These are phyloP conservation scores for Allomyces arbusculus DNA, from an alignment of 192 early-diverging fungal species.

Conservation along the genomic window DNA sequence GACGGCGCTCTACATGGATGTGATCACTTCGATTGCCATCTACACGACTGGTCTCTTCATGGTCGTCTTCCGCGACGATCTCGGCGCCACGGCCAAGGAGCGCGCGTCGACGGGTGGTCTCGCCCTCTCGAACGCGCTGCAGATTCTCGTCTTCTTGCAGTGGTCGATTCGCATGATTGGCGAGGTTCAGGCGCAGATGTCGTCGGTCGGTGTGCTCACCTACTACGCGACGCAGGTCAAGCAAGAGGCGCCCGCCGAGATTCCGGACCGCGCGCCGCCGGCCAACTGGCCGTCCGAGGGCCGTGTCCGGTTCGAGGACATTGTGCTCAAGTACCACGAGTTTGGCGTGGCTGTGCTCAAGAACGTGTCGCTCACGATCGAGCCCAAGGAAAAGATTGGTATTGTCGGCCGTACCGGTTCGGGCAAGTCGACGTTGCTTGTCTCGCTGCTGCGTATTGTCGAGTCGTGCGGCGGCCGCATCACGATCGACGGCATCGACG, in stretches of 20 bases:
- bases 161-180: slow-evolving; percentile 32
- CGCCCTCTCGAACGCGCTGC: slow-evolving; percentile 40
- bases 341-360: slow-evolving; percentile 34
- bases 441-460: slow-evolving; percentile 26
- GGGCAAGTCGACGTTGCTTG: slow-evolving; percentile 8
- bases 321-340: slow-evolving; percentile 41
- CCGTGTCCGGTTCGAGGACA: slow-evolving; percentile 38
- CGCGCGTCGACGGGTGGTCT: slow-evolving; percentile 29
- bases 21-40: slow-evolving; percentile 39
- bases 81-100: slow-evolving; percentile 7
- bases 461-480: slow-evolving; percentile 29
- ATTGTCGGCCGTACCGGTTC: slow-evolving; percentile 18
- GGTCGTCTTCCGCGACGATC: slow-evolving; percentile 13
- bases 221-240: slow-evolving; percentile 20
- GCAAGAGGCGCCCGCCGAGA: slow-evolving; percentile 25
- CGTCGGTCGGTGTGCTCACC: slow-evolving; percentile 33
- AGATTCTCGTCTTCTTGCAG: slow-evolving; percentile 44
- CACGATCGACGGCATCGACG: slow-evolving; percentile 52
- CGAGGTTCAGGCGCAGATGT: slow-evolving; percentile 33
- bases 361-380: slow-evolving; percentile 12
- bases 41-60: slow-evolving; percentile 41
- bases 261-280: slow-evolving; percentile 16
- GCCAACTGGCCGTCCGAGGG: slow-evolving; percentile 9
- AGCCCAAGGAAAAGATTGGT: slow-evolving; percentile 22
- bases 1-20: slow-evolving; percentile 38